Base-by-base conservation (phyloP, 2,329 filamentous ascomycete species). In the Endoconidiophora laricicola region DNA sequence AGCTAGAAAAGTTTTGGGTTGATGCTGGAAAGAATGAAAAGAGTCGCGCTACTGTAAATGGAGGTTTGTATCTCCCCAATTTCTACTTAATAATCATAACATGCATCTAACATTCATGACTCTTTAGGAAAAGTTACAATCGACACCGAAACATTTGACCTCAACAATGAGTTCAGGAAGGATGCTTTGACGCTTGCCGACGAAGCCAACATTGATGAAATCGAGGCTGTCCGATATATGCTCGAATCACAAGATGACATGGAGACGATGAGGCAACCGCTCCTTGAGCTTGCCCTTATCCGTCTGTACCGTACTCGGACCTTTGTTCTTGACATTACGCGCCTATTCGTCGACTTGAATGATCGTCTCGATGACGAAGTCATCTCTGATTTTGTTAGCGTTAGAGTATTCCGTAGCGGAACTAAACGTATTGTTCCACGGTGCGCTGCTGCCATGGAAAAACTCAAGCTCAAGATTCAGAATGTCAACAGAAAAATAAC, bases 101-200 rank as follows among this genome's bases (percentile, higher is more conserved):
- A 16, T 20, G 3, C 37, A 12, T 14, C 23, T 7, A 46, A 9
- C 4, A 14, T 45, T 26, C 1, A 7, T 29, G 20, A 10, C 36
- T 38, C 26, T n/a, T 49, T 57, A 91, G 87, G 85, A 52, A 88
- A 84, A 61, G 71, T 96, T 57, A 77, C 69, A 33, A 66, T 94
- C 52, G 75, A 76, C 57, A 81, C 79, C 55, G 73, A 77, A 33
- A 78, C 88, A 59, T 96, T 86, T 63, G 69, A 73, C 20, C 70
- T 98, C 67, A 95, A 94, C 65, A 75, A 84, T 50, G 80, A 86
- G 55, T 96, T 98, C 65, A 79, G 90, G 60, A 82, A 94, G 63
- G 79, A 82, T 57, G 77, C 80, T 22, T 71, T 94, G 29, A 77
- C 86, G 58, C 71, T 98, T 37, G 84, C 90, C 50, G 88, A 96